A percentile compares a stretch with the other conserved stretches of the same genome.
phyloP scores from a whole-genome alignment of 208 protist species.

The Crithidia fasciculata region DNA sequence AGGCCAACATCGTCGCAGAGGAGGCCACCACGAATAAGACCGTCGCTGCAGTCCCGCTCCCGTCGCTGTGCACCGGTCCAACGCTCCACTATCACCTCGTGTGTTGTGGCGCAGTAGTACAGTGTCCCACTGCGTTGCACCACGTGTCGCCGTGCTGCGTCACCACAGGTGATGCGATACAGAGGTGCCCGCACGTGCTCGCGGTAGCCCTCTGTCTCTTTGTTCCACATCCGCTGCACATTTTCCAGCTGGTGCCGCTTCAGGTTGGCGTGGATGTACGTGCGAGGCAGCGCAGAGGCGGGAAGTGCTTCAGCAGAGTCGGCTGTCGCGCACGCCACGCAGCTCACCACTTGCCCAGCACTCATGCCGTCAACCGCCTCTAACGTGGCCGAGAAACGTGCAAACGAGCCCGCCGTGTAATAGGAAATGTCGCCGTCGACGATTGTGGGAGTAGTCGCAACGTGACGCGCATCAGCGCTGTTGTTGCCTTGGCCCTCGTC shows the following conservation, averaged over 20 bases:
- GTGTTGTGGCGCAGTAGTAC: slow-evolving; percentile 45
- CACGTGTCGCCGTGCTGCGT: neutral
- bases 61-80: neutral
- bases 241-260: slow-evolving; percentile 58
- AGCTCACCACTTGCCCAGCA: slow-evolving; percentile 22
- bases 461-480: neutral
- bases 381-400: slow-evolving; percentile 18
- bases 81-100: slow-evolving; percentile 11
- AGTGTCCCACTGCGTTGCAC: slow-evolving; percentile 17
- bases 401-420: slow-evolving; percentile 26
- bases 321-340: slow-evolving; percentile 18
- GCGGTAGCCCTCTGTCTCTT: slow-evolving; percentile 34
- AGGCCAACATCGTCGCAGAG: slow-evolving; percentile 75
- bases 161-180: slow-evolving; percentile 5
- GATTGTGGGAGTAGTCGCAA: neutral
- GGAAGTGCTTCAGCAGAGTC: slow-evolving; percentile 25
- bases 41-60: neutral
- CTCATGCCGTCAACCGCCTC: slow-evolving; percentile 25
- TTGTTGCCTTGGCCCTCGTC: neutral
- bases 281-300: slow-evolving; percentile 14
- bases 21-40: slow-evolving; percentile 41
- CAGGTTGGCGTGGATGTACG: slow-evolving; percentile 40
- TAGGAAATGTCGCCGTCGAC: slow-evolving; percentile 16
- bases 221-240: slow-evolving; percentile 45
- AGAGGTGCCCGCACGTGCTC: slow-evolving; percentile 43